Base-by-base conservation (phyloP, 1,284 basidiomycete genomes). In the Ganoderma sp. region DNA sequence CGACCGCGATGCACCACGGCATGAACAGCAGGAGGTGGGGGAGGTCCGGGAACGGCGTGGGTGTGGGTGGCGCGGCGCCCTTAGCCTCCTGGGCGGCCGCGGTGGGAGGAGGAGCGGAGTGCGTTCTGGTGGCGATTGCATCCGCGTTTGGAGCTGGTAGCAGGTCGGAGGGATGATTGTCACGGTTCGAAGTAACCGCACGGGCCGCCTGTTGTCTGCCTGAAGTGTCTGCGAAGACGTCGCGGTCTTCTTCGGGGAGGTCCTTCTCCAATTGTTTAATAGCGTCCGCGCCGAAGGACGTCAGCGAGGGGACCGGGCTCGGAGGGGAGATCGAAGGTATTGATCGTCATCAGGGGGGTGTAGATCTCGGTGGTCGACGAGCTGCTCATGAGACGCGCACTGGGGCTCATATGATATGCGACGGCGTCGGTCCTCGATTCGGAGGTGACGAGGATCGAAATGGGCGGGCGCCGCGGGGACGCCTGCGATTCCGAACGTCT, bases 1-100 rank as follows among this genome's bases (percentile, higher is more conserved):
- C 85, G 52, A 86, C 84, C 37, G 78, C 76, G 41, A 79, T 74
- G 64, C 83, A 85, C 85, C 85, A 86, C 15, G 85, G 84, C 9
- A 85, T 61, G 75, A 86, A 85, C 61, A 81, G 74, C 22, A 81
- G 42, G 19, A 79, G 25, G 65, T 65, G 73, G 45, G 69, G 28
- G 39, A 63, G 14, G 65, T 52, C 64, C 19, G 48, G 58, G 28
- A 63, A 42, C 32, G 48, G 52, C 34, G 58, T 10, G 17, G 39
- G 25, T 48, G 25, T 28, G 56, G 43, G 37, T 39, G 41, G 4
- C 3, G 14, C 22, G 42, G 41, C 39, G 12, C 14, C 39, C 12
- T 42, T 2, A 19, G 64, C 48, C 22, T 25, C 22, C 12, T 52
- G 48, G 48, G 48, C 22, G 12, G 6, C 10, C 2, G 45, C 45